Base-by-base conservation (phyloP, 176 grass and related monocot genomes). In the Poa pratensis region DNA sequence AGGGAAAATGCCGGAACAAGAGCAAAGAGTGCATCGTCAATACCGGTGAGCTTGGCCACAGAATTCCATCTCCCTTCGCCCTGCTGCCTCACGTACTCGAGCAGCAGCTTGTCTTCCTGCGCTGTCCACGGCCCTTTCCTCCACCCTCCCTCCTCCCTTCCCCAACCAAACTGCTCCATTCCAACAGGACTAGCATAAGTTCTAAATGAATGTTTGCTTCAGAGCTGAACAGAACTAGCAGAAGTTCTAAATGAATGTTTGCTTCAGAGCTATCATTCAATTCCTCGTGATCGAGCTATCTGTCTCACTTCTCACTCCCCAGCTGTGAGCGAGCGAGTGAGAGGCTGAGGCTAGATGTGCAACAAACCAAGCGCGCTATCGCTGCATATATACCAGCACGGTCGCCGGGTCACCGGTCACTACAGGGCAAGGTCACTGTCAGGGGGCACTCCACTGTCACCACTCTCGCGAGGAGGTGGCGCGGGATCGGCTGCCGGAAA, bases 51-150 rank as follows among this genome's bases (percentile, higher is more conserved):
- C 64, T 94, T 92, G 87, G 91, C 80, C 61, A 98, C 93, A 17
- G 91, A 98, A 35, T 95, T 98, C 96, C 96, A 95, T 80, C 93
- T 92, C 26, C 96, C 96, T 87, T 98, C 96, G 15, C 90, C 96
- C 7, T 98, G 96, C 64, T 89, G 89, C 77, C 82, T 88, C 39
- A 98, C 91, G 73, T 94, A 93, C 46, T 91, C 87, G 27, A 95
- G 78, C 35, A 98, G 83, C 23, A 95, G 78, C 84, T 88, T 90
- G 79, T 98, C 96, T 57, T 98, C 93, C 78, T 95, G 87, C 57
- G 88, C 34, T 37, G 93, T 98, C 96, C 96, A 98, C 14, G 96
- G 96, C 43, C 96, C 96, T 67, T 98, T 98, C 85, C 91, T 89
- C 96, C 93, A 98, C 32, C 69, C 91, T 71, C 87, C 89, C 17